phyloP scores from a whole-genome alignment of 352 stramenopile species.

The Phytopythium sindhum region DNA sequence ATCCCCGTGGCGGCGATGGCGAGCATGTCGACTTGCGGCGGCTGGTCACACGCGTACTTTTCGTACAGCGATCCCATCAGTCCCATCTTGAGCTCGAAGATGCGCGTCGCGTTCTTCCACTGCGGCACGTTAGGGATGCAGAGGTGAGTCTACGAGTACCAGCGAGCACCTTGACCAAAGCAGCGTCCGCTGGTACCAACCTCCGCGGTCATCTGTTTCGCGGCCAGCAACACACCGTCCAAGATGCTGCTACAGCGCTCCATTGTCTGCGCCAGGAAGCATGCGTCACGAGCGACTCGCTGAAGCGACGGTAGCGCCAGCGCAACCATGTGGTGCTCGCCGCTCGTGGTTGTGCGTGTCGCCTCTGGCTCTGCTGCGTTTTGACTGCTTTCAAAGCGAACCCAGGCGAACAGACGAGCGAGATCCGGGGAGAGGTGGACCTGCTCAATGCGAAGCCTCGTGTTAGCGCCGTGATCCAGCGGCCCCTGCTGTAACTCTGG shows the following conservation, averaged over 20 bases:
- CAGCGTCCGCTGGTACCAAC: slow-evolving; percentile 6
- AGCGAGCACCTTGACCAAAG: not conserved
- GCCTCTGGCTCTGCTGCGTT: not conserved
- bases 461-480: not conserved
- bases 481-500: not conserved
- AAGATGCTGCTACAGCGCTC: slow-evolving; percentile 25
- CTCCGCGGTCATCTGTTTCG: slow-evolving; percentile 45
- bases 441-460: slow-evolving; percentile 26
- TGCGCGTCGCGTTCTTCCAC: slow-evolving; percentile 75
- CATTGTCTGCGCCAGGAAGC: slow-evolving; percentile 23
- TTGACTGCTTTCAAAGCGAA: not conserved
- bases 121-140: not conserved
- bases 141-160: not conserved
- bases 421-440: slow-evolving; percentile 36
- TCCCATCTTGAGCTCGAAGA: slow-evolving; percentile 79
- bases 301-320: slow-evolving; percentile 33
- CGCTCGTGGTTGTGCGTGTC: not conserved
- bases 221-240: slow-evolving; percentile 21
- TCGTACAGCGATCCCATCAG: slow-evolving; percentile 73
- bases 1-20: slow-evolving; percentile 53
- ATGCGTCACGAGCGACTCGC: slow-evolving; percentile 26
- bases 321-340: slow-evolving; percentile 31
- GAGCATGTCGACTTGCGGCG: slow-evolving; percentile 76
- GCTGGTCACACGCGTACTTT: slow-evolving; percentile 63
- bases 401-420: slow-evolving; percentile 33